Evolutionary conservation across 108 stramenopile genomes (phyloP).

Genomic region (Poteriospumella lacustris): DNA sequence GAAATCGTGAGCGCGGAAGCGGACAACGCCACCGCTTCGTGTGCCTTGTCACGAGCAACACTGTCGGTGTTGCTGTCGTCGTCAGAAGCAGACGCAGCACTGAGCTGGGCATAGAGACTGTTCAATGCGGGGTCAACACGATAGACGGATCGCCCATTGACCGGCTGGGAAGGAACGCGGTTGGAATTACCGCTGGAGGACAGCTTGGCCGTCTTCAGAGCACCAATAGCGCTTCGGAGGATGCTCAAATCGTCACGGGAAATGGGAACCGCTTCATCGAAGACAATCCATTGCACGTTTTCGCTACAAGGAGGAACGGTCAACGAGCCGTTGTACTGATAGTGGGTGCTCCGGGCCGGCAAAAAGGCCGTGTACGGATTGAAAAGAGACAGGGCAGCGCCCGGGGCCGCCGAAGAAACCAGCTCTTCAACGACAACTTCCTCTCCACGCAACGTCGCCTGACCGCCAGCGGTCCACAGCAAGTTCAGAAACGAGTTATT

Average conservation of each 20-base stretch:
- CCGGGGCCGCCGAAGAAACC: too few relatives aligned
- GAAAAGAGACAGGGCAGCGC: neutral
- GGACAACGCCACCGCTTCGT: too few relatives aligned
- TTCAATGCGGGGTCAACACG: too few relatives aligned
- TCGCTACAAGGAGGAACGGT: constrained; percentile 50
- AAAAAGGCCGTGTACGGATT: constrained; percentile 22
- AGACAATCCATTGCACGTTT: constrained; percentile 45
- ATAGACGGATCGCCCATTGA: constrained; percentile 33
- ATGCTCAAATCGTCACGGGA: constrained; percentile 18
- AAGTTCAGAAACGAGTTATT: neutral
- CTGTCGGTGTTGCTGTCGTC: too few relatives aligned
- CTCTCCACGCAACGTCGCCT: neutral
- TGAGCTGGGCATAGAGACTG: too few relatives aligned
- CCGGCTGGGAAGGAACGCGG: constrained; percentile 27
- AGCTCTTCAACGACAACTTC: neutral
- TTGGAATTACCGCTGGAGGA: constrained; percentile 28
- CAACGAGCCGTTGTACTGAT: constrained; percentile 43
- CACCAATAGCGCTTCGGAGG: neutral
- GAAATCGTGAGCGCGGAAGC: too few relatives aligned
- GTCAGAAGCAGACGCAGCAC: too few relatives aligned
- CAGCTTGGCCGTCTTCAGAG: neutral
- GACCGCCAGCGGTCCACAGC: neutral
- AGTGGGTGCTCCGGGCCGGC: constrained; percentile 27
- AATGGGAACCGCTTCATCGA: constrained; percentile 20
- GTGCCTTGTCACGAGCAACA: too few relatives aligned